Evolutionary conservation across 2,329 filamentous ascomycete genomes (phyloP).

Genomic region (Penicillium sp.): DNA sequence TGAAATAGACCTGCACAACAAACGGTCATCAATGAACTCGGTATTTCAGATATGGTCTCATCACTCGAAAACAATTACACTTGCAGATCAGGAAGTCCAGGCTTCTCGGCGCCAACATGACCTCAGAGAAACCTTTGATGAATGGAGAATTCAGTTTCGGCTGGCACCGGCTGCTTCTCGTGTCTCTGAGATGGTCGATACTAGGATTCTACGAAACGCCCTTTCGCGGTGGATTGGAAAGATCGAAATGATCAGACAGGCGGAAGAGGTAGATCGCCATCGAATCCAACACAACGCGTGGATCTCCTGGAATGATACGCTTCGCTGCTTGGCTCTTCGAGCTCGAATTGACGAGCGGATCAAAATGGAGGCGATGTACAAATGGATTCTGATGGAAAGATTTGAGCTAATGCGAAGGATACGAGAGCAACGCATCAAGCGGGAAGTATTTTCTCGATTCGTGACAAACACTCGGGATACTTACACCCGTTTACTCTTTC

Average conservation of each 20-base stretch:
- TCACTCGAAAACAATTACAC: constrained; percentile 30
- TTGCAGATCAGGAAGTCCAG: constrained; percentile 33
- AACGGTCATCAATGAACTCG: constrained; percentile 28
- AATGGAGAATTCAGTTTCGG: constrained; percentile 46
- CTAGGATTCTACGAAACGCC: constrained; percentile 47
- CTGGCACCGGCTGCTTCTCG: constrained; percentile 45
- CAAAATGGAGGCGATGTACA: constrained; percentile 58
- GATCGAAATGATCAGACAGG: constrained; percentile 47
- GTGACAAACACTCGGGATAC: constrained; percentile 40
- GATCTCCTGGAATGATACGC: constrained; percentile 62
- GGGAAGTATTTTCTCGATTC: constrained; percentile 42
- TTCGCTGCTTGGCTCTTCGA: constrained; percentile 55
- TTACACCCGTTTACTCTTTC: constrained; percentile 39
- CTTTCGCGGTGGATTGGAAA: constrained; percentile 54
- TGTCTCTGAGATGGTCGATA: constrained; percentile 47
- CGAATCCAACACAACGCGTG: constrained; percentile 59
- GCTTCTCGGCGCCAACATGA: constrained; percentile 33
- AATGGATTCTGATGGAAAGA: constrained; percentile 58
- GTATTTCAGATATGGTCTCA: constrained; percentile 39
- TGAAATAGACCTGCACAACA: constrained; percentile 38
- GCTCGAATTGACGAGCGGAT: constrained; percentile 57
- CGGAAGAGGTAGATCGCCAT: constrained; percentile 51
- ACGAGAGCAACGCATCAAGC: constrained; percentile 42
- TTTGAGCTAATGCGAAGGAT: constrained; percentile 42
- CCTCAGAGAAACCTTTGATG: constrained; percentile 40